Conservation (phyloP, 1,284 basidiomycete species). For the Apiotrichum siamense region DNA sequence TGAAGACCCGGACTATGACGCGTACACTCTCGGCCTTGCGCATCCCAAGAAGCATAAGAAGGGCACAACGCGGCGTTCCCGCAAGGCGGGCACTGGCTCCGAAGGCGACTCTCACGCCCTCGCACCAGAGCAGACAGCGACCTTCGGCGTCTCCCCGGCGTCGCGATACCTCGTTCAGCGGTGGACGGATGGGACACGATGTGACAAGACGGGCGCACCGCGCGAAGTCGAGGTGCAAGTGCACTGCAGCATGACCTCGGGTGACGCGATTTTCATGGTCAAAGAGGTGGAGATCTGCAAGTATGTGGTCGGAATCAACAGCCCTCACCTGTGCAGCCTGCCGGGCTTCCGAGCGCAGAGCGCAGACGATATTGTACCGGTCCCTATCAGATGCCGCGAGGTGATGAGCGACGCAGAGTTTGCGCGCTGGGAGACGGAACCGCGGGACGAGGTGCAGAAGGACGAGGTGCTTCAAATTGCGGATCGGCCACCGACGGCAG, state of each 20-base stretch:
- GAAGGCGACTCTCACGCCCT: not conserved
- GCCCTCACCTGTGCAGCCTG: slow-evolving; percentile 81
- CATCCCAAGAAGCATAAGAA: slow-evolving; percentile 1
- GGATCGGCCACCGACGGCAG: not conserved
- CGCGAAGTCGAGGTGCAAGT: slow-evolving; percentile 93
- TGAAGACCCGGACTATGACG: slow-evolving; percentile 60
- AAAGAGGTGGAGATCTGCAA: slow-evolving; percentile 83
- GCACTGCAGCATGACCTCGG: slow-evolving; percentile 87
- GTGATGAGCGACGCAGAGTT: slow-evolving; percentile 38
- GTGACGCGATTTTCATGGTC: slow-evolving; percentile 69
- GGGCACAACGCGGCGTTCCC: not conserved
- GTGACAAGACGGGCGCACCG: slow-evolving; percentile 78
- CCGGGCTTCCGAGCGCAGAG: slow-evolving; percentile 74
- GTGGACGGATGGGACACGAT: slow-evolving; percentile 83
- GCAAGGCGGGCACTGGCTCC: not conserved
- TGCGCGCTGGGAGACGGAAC: slow-evolving; percentile 17
- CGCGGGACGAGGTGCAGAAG: not conserved
- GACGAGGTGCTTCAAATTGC: not conserved
- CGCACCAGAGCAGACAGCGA: slow-evolving; percentile 22
- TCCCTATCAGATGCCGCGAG: slow-evolving; percentile 40
- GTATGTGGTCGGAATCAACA: slow-evolving; percentile 86
- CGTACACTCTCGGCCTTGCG: slow-evolving; percentile 43
- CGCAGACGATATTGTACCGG: slow-evolving; percentile 29
- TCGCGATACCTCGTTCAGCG: slow-evolving; percentile 79
- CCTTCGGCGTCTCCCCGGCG: slow-evolving; percentile 25